These are phyloP conservation scores for Melanogaster broomeanus DNA, from an alignment of 768 basidiomycete species.

Conservation along the genomic window DNA sequence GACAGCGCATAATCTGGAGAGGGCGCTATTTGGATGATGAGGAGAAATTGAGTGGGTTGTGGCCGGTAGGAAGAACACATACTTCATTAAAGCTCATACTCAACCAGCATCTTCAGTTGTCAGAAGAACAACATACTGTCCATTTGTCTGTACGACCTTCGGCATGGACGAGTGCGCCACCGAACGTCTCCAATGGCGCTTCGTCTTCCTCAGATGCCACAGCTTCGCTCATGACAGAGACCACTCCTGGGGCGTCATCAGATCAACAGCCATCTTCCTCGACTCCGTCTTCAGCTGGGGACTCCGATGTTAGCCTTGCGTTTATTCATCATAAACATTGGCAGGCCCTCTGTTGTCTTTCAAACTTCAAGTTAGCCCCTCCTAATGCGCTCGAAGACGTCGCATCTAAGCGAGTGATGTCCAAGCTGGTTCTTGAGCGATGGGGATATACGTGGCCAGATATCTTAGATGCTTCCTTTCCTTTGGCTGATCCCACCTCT, in stretches of 20 bases:
- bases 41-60: conserved; percentile 65
- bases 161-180: conserved; percentile 65
- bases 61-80: conserved; percentile 54
- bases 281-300: background rate
- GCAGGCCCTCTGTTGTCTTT: conserved; percentile 26
- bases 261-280: conserved; percentile 5
- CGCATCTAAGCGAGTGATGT: conserved; percentile 13
- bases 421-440: conserved; percentile 31
- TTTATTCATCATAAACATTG: conserved; percentile 26
- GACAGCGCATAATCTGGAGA: conserved; percentile 76
- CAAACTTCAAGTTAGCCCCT: conserved; percentile 17
- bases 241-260: background rate
- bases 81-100: background rate
- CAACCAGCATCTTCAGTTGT: conserved; percentile 38
- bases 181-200: conserved; percentile 30
- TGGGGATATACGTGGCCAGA: conserved; percentile 45
- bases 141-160: conserved; percentile 83
- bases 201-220: conserved; percentile 1
- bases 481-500: conserved; percentile 15
- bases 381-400: conserved; percentile 13
- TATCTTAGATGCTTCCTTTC: conserved; percentile 40
- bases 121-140: conserved; percentile 59
- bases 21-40: conserved; percentile 66
- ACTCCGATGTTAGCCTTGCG: conserved; percentile 7
- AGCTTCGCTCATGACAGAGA: background rate